A percentile compares a stretch with the other conserved stretches of the same genome.
These are phyloP conservation scores for Xylariaceae sp. DNA, from an alignment of 2,329 filamentous ascomycete species.

Conservation along the genomic window DNA sequence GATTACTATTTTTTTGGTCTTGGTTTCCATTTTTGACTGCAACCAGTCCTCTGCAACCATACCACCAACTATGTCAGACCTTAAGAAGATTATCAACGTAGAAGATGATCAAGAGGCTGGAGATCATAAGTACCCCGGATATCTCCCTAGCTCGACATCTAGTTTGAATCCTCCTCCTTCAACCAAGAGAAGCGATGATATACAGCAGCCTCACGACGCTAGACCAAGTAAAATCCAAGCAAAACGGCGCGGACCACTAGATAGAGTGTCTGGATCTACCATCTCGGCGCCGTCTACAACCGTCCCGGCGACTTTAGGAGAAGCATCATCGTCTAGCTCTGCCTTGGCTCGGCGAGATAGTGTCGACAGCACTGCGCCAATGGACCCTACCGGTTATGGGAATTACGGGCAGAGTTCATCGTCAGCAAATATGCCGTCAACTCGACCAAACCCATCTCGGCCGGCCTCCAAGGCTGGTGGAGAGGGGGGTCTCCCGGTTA, in stretches of 20 bases:
- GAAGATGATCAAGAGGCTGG: slow-evolving; percentile 45
- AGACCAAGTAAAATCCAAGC: slow-evolving; percentile 34
- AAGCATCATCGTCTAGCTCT: slow-evolving; percentile 24
- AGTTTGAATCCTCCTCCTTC: slow-evolving; percentile 36
- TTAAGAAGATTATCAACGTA: slow-evolving; percentile 57
- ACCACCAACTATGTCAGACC: slow-evolving; percentile 46
- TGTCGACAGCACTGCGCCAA: slow-evolving; percentile 48
- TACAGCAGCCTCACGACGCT: slow-evolving; percentile 34
- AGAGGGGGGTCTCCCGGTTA: slow-evolving; percentile 42
- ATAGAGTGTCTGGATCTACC: slow-evolving; percentile 32
- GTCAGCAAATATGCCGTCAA: slow-evolving; percentile 31
- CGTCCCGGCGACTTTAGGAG: slow-evolving; percentile 8
- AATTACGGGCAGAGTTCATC: slow-evolving; percentile 37
- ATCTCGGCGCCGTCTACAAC: slow-evolving; percentile 25
- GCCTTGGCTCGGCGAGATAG: slow-evolving; percentile 38
- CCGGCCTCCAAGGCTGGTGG: slow-evolving; percentile 41
- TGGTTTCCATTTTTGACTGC: slow-evolving; percentile 32
- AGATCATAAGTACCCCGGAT: slow-evolving; percentile 45
- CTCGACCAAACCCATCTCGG: slow-evolving; percentile 23
- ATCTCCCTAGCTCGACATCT: slow-evolving; percentile 36
- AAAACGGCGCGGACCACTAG: slow-evolving; percentile 36
- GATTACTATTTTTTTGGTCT: slow-evolving; percentile 33
- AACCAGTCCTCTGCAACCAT: slow-evolving; percentile 13
- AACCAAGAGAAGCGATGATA: slow-evolving; percentile 41
- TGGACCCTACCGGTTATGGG: slow-evolving; percentile 41